phyloP scores from a whole-genome alignment of 345 rosid genomes.

The Salix brachista region DNA sequence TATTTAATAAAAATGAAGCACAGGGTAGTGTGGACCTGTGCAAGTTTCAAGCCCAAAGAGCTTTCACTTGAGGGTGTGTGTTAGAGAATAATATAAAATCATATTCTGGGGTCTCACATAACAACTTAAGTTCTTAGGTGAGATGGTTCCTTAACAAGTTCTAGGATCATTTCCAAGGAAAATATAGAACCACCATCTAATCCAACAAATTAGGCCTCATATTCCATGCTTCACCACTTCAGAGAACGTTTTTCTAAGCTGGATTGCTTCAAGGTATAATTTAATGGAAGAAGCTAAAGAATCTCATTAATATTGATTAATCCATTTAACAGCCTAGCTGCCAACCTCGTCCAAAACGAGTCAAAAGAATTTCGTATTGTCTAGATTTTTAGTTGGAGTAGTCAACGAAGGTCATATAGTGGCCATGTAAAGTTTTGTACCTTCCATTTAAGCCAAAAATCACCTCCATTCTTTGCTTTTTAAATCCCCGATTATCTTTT shows the following conservation, averaged over 20 bases:
- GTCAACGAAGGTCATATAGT: not conserved
- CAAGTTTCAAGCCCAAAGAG: no score
- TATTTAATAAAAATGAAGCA: no score
- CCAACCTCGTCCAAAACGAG: not conserved
- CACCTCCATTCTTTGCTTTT: not conserved
- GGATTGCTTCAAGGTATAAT: not conserved
- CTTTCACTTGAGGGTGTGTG: no score
- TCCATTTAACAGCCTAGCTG: not conserved
- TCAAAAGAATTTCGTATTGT: not conserved
- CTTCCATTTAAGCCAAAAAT: not conserved
- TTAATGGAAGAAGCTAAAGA: not conserved
- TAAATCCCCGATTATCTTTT: not conserved
- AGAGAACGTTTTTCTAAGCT: not conserved
- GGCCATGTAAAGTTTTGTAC: not conserved
- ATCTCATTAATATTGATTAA: not conserved
- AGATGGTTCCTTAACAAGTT: not conserved
- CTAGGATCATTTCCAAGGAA: not conserved
- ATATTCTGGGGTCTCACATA: no score
- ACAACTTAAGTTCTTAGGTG: no score
- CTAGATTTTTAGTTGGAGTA: not conserved
- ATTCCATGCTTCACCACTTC: slow-evolving; percentile 11
- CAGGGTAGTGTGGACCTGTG: no score
- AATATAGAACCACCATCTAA: not conserved
- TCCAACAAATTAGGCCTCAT: not conserved
- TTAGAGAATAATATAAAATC: no score